These are phyloP conservation scores for Dendrobium chrysotoxum DNA, from an alignment of 106 monocot species.

Conservation along the genomic window DNA sequence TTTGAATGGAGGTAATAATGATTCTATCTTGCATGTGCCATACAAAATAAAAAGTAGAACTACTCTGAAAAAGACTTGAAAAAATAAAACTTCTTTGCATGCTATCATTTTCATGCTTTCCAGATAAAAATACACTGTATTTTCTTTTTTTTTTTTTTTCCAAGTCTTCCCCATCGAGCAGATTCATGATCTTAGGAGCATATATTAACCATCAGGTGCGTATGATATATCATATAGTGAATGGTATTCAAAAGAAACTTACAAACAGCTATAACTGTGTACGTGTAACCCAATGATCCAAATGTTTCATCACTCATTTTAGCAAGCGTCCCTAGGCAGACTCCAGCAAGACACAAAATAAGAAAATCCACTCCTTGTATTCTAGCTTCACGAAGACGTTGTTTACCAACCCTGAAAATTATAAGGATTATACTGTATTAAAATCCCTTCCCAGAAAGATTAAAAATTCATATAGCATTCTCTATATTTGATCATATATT, in stretches of 20 bases:
- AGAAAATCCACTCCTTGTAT: constrained; percentile 84
- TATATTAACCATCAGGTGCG: too few relatives aligned
- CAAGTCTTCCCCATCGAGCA: not conserved
- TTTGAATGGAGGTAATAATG: too few relatives aligned
- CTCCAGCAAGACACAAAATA: constrained; percentile 85
- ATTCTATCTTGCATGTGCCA: too few relatives aligned
- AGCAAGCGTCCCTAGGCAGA: constrained; percentile 80
- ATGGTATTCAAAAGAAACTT: constrained; percentile 33
- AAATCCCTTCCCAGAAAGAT: not conserved
- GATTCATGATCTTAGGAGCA: constrained; percentile 3
- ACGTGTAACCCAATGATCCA: constrained; percentile 72
- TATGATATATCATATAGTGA: not conserved
- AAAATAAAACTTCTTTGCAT: too few relatives aligned
- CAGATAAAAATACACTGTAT: not conserved
- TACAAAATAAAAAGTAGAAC: too few relatives aligned
- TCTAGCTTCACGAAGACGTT: constrained; percentile 83
- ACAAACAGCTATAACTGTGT: constrained; percentile 97
- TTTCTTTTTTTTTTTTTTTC: not conserved
- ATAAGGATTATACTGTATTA: too few relatives aligned
- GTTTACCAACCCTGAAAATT: constrained; percentile 73
- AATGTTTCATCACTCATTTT: constrained; percentile 76
- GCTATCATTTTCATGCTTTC: not conserved
- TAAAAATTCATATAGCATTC: not conserved
- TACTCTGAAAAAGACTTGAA: too few relatives aligned
- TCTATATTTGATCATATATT: not conserved